Evolutionary conservation across 768 basidiomycete species (phyloP), one percentile per base, ranked within the genome.

Genomic region (Tylopilus felleus): DNA sequence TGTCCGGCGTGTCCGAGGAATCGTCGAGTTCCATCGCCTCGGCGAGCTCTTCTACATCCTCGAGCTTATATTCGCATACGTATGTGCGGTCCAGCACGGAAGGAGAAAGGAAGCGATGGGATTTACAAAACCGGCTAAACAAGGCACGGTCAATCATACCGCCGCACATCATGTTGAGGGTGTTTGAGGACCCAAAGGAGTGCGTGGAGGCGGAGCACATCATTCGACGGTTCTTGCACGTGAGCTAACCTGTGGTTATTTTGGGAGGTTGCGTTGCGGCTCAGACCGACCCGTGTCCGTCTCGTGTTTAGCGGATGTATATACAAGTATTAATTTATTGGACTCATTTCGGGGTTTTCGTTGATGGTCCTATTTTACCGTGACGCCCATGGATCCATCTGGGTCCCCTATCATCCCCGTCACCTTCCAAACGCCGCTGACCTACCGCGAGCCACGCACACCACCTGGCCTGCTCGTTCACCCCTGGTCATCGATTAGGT

Each of bases 161-260:
- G 5, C 60, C 68, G 28, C 73, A 80, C 58, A 74, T 90, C 10
- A 69, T 73, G 19, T 67, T 92, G 63, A 77, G 88, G 49, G 66
- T 91, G 25, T 93, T 93, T 65, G 77, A 81, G 60, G 68, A 81
- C 39, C 85, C 90, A 10, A 71, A 61, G 57, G 88, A 93, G 61
- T 91, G 89, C 64, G 74, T 78, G 16, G 90, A 92, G 69, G 79
- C 77, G 22, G 71, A 70, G 35, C 70, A 75, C 44, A 73, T 82
- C 52, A 62, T 82, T 47, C 62, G 44, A 17, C 55, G 33, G 35
- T 29, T 65, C 23, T 29, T 28, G 40, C n/a, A 13, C 39, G 36
- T 21, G 36, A 40, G n/a, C 22, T 60, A 47, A 19, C 16, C n/a
- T 19, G 10, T 29, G n/a, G 42, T 22, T 4, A 17, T 42, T 40